Evolutionary conservation across 176 grass and related monocot genomes (phyloP), one percentile per base, ranked within the genome.

Genomic region (Dendrocalamus sinicus): DNA sequence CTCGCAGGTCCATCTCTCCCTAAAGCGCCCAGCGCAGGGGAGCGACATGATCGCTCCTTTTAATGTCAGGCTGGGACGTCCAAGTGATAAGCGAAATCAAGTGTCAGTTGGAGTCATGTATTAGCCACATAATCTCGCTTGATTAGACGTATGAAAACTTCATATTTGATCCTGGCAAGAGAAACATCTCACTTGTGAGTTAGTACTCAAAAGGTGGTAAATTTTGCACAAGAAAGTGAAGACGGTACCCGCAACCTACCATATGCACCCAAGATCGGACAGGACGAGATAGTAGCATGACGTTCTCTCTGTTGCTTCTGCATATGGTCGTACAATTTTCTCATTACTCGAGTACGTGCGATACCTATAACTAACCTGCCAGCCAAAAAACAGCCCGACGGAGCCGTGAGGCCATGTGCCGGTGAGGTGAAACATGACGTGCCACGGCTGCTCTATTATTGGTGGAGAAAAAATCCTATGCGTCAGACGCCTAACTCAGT

Each of bases 1-100:
- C 78, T 72, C 37, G 6, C 2, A 63, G 78, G 83, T 65, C 77
- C n/a, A 30, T 39, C 44, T 83, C 52, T 19, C 22, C 46, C 50
- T 39, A 73, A 86, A 81, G 58, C 8, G 11, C 47, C 67, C 61
- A 28, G 58, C n/a, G 4, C 76, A 45, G n/a, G 58, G 76, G 58
- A 9, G 14, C 35, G 30, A 64, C 32, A 64, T 14, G 83, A 77
- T 65, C 22, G n/a, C 37, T 47, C 77, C 59, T 45, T 0, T 2
- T 24, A 30, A 55, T 32, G 83, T 55, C 47, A 26, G n/a, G 3
- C 22, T 4, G 9, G 9, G 14, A 55, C 35, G 20, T 52, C 77
- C 62, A 37, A 30, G 44, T 67, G 62, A n/a, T 41, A 41, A 15
- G 64, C 52, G 46, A 39, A 22, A 57, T 22, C 17, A 52, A 57